phyloP scores from a whole-genome alignment of 1,284 basidiomycete genomes.

The Trichosporon coremiiforme region DNA sequence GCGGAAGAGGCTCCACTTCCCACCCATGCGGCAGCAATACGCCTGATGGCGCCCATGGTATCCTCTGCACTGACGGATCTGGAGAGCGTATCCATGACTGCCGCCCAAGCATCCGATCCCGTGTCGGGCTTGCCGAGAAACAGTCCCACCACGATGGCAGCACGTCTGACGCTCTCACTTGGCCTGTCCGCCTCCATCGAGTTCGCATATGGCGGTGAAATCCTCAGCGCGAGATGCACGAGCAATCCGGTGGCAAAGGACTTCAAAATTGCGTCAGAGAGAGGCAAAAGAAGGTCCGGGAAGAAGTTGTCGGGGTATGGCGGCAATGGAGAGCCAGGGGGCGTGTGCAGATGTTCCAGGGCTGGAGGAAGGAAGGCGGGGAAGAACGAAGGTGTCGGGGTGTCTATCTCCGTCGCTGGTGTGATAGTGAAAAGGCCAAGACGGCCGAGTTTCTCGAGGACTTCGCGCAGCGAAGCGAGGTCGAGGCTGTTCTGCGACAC shows the following conservation, averaged over 20 bases:
- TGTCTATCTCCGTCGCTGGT: slow-evolving; percentile 4
- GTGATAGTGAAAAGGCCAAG: slow-evolving; percentile 40
- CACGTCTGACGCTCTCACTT: slow-evolving; percentile 35
- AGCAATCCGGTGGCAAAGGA: slow-evolving; percentile 38
- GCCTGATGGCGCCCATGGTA: slow-evolving; percentile 29
- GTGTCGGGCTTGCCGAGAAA: slow-evolving; percentile 40
- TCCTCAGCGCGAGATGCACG: slow-evolving; percentile 33
- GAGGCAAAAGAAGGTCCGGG: slow-evolving; percentile 68
- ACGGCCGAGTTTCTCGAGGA: slow-evolving; percentile 40
- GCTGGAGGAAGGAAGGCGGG: slow-evolving; percentile 42
- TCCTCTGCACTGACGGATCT: not conserved
- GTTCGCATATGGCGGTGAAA: slow-evolving; percentile 18
- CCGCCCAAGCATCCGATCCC: slow-evolving; percentile 42
- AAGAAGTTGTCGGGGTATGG: slow-evolving; percentile 59
- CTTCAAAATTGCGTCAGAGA: slow-evolving; percentile 57
- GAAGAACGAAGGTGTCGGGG: slow-evolving; percentile 39
- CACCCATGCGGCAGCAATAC: slow-evolving; percentile 48
- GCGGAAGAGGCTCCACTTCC: slow-evolving; percentile 28
- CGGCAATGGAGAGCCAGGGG: slow-evolving; percentile 61
- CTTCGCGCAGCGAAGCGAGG: slow-evolving; percentile 27
- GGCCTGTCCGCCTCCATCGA: slow-evolving; percentile 28
- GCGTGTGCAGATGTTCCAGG: slow-evolving; percentile 59
- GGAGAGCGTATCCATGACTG: slow-evolving; percentile 30
- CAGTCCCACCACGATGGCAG: slow-evolving; percentile 29
- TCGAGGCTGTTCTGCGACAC: slow-evolving; percentile 60